Base-by-base conservation (phyloP, 2,329 filamentous ascomycete species). In the Capronia americana region DNA sequence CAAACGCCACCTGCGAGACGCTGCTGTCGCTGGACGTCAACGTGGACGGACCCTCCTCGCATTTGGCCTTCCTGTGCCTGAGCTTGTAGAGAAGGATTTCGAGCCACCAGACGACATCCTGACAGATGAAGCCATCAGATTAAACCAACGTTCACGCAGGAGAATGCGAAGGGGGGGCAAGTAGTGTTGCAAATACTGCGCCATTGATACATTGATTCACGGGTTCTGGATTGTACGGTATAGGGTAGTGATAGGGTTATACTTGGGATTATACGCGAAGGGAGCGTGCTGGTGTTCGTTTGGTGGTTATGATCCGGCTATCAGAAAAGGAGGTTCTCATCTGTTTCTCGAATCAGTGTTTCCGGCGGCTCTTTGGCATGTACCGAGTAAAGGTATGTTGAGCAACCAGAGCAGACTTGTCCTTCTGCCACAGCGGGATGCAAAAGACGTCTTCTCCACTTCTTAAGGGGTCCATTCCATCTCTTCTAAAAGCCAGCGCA, bases 41-140 rank as follows among this genome's bases (percentile, higher is more conserved):
- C 87, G 91, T 60, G 87, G 88, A 51, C 85, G 92, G 57, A 91
- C 86, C 59, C 84, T 89, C 17, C 83, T 90, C 56, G 94, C 93
- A 3, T 98, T 95, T 85, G 94, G 94, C 0, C 86, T 90, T 28
- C 86, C 90, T 0, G 79, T 98, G 23, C 93, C 93, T 0, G 92
- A 96, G 14, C 81, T 90, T 64, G 76, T 81, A 4, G 86, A 91
- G 75, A 76, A 76, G 34, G 91, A 96, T 50, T 98, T 97, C 75
- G 83, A 87, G 64, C 80, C 97, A 59, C 92, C 93, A 0, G 82
- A 85, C 6, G 90, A 90, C 24, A 79, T 83, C 7, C 73, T 82
- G 10, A 82, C 79, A 0, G 72, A 77, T 1, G 80, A 82, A 23
- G 77, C 79, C 2, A 78, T 82, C 48, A 73, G 75, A 58, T 75